Evolutionary conservation across 768 basidiomycete species (phyloP), one percentile per base, ranked within the genome.

Genomic region (Coprinellus aureogranulatus): DNA sequence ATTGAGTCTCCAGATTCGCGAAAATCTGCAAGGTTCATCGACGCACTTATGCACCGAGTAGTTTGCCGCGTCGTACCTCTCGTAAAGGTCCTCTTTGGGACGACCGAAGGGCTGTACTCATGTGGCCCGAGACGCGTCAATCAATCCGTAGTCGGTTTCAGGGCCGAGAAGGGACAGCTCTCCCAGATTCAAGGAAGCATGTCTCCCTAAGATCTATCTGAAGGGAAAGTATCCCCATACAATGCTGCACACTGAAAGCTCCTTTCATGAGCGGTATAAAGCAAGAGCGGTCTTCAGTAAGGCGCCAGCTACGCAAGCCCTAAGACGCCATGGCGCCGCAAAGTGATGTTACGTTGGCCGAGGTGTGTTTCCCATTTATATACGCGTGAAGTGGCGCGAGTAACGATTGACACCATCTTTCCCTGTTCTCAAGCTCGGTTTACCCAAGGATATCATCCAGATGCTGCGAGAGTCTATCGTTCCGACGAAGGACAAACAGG

Each of bases 241-340:
- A 44, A 44, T 10, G 20, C n/a, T n/a, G n/a, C 5, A 22, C 18
- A n/a, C 20, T 18, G 41, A 22, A 16, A 16, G 14, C 41, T 6
- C 41, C 41, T n/a, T 44, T 18, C 16, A 16, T n/a, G 8, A 16
- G 8, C 20, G 50, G 23, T 52, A 52, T 52, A 52, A 52, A 52
- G 25, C 22, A 26, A 12, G n/a, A 6, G 16, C 14, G 41, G 14
- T 16, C 2, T n/a, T 2, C 31, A 12, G 10, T 22, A 27, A 14
- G 18, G 9, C n/a, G 39, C 12, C 34, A 10, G 20, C 22, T 37
- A 37, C 20, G 1, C 0, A 6, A 20, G 16, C 34, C 18, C 30
- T n/a, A 40, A 52, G 22, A 20, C 50, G 30, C 50, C 3, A 52
- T 52, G 50, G 22, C 50, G 50, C 50, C 50, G 50, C 50, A 52